A percentile compares a stretch with the other conserved stretches of the same genome.
Conservation (phyloP, 2,329 filamentous ascomycete species). For the Hypoxylon rubiginosum region DNA sequence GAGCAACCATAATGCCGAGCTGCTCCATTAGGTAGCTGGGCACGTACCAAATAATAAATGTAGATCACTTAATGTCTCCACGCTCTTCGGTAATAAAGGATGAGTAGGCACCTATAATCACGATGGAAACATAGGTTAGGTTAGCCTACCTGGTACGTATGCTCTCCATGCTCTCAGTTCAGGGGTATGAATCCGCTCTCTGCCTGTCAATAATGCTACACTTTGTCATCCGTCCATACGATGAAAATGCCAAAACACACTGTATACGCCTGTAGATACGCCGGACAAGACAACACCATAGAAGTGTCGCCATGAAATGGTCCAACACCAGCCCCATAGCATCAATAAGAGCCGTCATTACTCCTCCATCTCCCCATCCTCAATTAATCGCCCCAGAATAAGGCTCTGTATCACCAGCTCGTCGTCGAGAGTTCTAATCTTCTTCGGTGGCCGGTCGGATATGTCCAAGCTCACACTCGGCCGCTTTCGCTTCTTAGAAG, state of each 20-base stretch:
- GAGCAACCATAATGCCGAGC: no score
- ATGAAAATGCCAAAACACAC: slow-evolving; percentile 9
- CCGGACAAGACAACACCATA: neutral
- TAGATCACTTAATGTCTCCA: no score
- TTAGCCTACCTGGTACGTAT: no score
- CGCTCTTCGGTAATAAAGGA: no score
- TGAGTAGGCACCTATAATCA: no score
- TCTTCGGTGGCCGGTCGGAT: slow-evolving; percentile 59
- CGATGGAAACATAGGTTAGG: no score
- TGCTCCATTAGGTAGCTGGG: no score
- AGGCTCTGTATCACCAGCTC: slow-evolving; percentile 94
- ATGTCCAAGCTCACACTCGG: slow-evolving; percentile 55
- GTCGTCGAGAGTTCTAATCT: slow-evolving; percentile 78
- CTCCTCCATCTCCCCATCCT: slow-evolving; percentile 65
- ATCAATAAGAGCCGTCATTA: slow-evolving; percentile 18
- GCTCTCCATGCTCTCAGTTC: neutral
- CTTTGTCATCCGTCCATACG: slow-evolving; percentile 12
- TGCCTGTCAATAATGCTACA: slow-evolving; percentile 11
- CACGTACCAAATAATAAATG: no score
- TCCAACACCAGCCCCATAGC: neutral
- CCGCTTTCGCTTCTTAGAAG: slow-evolving; percentile 60
- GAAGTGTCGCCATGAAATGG: no score
- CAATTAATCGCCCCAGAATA: slow-evolving; percentile 84
- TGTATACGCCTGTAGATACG: slow-evolving; percentile 34
- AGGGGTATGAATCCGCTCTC: neutral